Evolutionary conservation across 768 basidiomycete genomes (phyloP), one percentile per base, ranked within the genome.

Genomic region (Tulasnella sp.): DNA sequence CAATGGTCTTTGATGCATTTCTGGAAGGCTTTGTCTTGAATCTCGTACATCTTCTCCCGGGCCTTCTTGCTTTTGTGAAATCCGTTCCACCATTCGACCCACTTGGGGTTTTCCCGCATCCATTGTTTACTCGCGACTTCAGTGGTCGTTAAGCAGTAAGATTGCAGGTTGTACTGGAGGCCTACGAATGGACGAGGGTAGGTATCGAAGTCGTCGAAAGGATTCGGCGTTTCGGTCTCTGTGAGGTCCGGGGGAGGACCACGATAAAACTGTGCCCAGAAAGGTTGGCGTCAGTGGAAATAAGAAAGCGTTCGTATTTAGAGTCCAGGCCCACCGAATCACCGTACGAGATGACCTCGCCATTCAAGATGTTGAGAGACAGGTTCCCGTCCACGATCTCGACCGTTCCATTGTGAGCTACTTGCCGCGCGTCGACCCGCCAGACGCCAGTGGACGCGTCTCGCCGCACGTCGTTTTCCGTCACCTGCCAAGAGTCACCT

Each of bases 381-480:
- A 98, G 89, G 84, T 98, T 92, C 37, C 93, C 94, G 81, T 98
- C 94, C 16, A 89, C 88, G 18, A 99, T 94, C 82, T 97, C 94
- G 67, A 97, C 85, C 20, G 95, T 95, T 77, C 93, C 91, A 82
- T 96, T 85, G 48, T 46, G 55, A 1, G 57, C n/a, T 78, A 93
- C 80, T 85, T 99, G 96, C 81, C 91, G 89, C 79, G 92, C 90
- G 83, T 96, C 96, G 81, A 95, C 87, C 84, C 98, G 95, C 39
- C 94, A 92, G 73, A 98, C 88, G 26, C 92, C 93, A 1, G 93
- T 95, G 79, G 88, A 89, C 78, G 85, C 84, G 85, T 98, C 96
- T 70, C 93, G 94, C 84, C 96, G 96, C 16, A 35, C 26, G 16
- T 92, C 93, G 85, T 94, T 93, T 77, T 90, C 86, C 77, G 93